Conservation (phyloP, 305 asterid genomes). For the Lippia alba region DNA sequence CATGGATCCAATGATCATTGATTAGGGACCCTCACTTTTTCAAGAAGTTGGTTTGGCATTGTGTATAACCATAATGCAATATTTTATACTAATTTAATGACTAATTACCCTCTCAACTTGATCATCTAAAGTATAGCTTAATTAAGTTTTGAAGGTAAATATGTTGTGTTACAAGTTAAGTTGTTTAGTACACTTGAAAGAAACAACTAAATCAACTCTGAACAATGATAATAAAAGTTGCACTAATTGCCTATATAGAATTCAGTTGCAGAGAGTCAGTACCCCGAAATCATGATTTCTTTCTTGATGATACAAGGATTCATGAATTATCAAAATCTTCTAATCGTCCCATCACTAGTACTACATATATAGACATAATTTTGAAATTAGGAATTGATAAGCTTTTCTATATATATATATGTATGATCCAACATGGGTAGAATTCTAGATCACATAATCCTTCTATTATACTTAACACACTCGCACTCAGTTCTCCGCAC, state of each 20-base stretch:
- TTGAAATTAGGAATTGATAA: too few species aligned
- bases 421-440: too few species aligned
- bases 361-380: too few species aligned
- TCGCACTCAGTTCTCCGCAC: too few species aligned
- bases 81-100: constrained; percentile 33
- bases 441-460: too few species aligned
- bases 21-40: constrained; percentile 37
- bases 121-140: constrained; percentile 24
- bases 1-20: constrained; percentile 34
- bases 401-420: too few species aligned
- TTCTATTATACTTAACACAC: too few species aligned
- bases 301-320: too few species aligned
- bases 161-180: constrained; percentile 16
- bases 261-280: too few species aligned
- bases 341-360: not conserved
- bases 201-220: constrained; percentile 29
- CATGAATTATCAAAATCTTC: not conserved
- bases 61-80: not conserved
- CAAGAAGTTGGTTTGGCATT: constrained; percentile 57
- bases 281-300: too few species aligned
- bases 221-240: not conserved
- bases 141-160: constrained; percentile 28
- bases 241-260: too few species aligned
- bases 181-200: constrained; percentile 41
- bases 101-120: constrained; percentile 26